Conservation (phyloP, 225 moss, liverwort and hornwort genomes). For the Pseudisothecium myosuroides region DNA sequence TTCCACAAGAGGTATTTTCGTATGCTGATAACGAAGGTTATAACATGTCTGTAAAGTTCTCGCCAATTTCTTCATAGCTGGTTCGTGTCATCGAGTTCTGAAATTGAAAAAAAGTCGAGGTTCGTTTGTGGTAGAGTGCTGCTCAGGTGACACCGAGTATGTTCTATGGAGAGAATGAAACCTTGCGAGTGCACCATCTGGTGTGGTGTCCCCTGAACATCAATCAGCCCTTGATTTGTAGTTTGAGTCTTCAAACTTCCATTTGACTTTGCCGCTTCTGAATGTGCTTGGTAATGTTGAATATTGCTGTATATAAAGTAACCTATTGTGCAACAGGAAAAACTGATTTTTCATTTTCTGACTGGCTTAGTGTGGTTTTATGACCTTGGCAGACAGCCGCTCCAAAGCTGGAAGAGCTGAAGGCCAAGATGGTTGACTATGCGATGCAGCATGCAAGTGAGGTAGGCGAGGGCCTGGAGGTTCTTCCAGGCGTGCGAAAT, state of each 20-base stretch:
- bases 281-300: neutral
- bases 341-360: neutral
- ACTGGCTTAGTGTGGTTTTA: conserved; percentile 24
- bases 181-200: neutral
- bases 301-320: neutral
- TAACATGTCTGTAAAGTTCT: neutral
- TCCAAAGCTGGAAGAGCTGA: conserved; percentile 73
- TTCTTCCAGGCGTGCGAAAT: conserved; percentile 67
- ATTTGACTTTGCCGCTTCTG: neutral
- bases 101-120: neutral
- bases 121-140: neutral
- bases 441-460: conserved; percentile 57
- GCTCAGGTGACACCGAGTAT: neutral
- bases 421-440: conserved; percentile 81
- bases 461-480: conserved; percentile 73
- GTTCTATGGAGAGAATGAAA: neutral
- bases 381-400: conserved; percentile 61
- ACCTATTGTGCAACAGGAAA: neutral
- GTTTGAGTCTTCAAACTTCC: neutral
- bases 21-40: neutral
- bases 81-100: neutral
- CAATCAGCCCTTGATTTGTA: neutral
- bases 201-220: neutral
- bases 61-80: neutral
- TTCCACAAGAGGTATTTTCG: conserved; percentile 53